phyloP scores from a whole-genome alignment of 805 yeast genomes.

The Candida easanensis region DNA sequence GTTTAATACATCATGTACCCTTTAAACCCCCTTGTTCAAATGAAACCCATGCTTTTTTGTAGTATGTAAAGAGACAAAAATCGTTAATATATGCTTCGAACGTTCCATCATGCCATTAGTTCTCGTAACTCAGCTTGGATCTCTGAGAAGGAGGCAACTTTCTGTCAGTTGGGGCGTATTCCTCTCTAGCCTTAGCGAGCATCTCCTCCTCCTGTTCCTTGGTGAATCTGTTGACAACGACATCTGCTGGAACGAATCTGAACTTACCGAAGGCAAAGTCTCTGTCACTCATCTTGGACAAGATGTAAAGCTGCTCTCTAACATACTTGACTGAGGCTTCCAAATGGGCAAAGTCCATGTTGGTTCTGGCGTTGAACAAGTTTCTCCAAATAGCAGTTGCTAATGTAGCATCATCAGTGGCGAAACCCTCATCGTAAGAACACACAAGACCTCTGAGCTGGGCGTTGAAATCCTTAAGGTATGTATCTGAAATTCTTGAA shows the following conservation, averaged over 20 bases:
- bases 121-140: conserved; percentile 35
- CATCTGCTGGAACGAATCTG: conserved; percentile 78
- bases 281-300: conserved; percentile 82
- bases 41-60: too few species aligned
- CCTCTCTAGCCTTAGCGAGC: conserved; percentile 46
- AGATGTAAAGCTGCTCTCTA: conserved; percentile 83
- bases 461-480: conserved; percentile 84
- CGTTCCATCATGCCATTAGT: conserved; percentile 2
- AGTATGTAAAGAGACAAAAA: too few species aligned
- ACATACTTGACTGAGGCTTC: conserved; percentile 90
- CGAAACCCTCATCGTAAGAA: conserved; percentile 90
- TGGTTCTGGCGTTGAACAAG: conserved; percentile 78
- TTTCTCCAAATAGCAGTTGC: conserved; percentile 89
- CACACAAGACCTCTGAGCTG: conserved; percentile 88
- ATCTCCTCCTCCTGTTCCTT: conserved; percentile 58
- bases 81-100: too few species aligned
- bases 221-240: conserved; percentile 70
- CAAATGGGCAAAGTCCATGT: conserved; percentile 76
- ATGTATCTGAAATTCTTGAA: conserved; percentile 77
- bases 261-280: conserved; percentile 93
- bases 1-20: too few species aligned
- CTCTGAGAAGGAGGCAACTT: conserved; percentile 59
- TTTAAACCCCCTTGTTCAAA: too few species aligned
- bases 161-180: conserved; percentile 39
- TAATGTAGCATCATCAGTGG: conserved; percentile 71